phyloP scores from a whole-genome alignment of 257 asterid species.

The Nicotiana tomentosiformis region DNA sequence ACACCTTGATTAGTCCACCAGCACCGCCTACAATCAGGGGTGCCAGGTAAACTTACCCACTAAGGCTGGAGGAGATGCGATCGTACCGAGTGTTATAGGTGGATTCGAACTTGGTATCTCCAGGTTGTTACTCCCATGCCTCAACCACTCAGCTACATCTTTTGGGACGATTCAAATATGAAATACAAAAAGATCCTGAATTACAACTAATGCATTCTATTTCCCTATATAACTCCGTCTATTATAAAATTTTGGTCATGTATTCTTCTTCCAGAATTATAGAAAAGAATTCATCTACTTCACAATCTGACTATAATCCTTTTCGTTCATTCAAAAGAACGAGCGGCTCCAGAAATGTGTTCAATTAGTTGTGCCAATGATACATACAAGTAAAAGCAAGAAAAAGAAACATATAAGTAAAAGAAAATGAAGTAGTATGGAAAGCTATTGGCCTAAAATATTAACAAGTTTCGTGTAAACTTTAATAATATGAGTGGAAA shows the following conservation, averaged over 20 bases:
- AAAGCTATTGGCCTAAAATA: not conserved
- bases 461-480: not conserved
- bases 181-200: not conserved
- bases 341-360: not conserved
- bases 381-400: not conserved
- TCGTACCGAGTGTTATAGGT: not conserved
- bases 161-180: not conserved
- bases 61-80: not conserved
- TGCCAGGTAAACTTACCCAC: not conserved
- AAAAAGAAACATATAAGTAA: not conserved
- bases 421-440: not conserved
- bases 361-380: constrained; percentile 1
- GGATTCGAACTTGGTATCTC: not conserved
- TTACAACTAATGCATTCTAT: not conserved
- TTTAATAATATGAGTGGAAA: not conserved
- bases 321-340: not conserved
- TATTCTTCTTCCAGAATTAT: not conserved
- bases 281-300: not conserved
- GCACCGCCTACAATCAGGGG: not conserved
- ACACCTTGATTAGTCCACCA: not conserved
- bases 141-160: not conserved
- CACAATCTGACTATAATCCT: not conserved
- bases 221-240: too few relatives aligned
- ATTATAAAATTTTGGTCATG: not conserved
- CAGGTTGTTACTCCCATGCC: not conserved